Percentiles rank a stretch among this genome's conserved stretches.
phyloP scores from a whole-genome alignment of 2,329 filamentous ascomycete species.

The Raffaelea albimanens region DNA sequence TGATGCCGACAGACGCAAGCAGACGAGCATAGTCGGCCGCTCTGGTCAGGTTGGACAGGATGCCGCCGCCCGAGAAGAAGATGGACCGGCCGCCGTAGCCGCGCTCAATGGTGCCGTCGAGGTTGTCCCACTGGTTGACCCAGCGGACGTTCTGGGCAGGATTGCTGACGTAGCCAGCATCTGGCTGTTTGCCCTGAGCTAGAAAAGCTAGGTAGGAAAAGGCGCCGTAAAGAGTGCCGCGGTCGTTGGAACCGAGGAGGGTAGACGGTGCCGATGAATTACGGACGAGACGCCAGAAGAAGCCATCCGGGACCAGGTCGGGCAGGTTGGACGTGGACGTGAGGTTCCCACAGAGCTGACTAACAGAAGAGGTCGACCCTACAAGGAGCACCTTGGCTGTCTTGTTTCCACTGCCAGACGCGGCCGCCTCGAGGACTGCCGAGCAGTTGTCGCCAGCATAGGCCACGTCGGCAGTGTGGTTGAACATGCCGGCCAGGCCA shows the following conservation, averaged over 20 bases:
- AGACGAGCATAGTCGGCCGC: slow-evolving; percentile 55
- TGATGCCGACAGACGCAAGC: slow-evolving; percentile 56
- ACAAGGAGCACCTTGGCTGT: slow-evolving; percentile 29
- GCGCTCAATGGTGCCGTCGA: slow-evolving; percentile 57
- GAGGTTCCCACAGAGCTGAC: slow-evolving; percentile 9
- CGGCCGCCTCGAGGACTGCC: no score
- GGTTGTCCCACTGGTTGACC: slow-evolving; percentile 67
- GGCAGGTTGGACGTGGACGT: slow-evolving; percentile 25
- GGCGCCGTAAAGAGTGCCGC: slow-evolving; percentile 58
- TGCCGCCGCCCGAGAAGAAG: slow-evolving; percentile 51
- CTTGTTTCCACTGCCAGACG: slow-evolving; percentile 1
- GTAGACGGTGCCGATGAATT: slow-evolving; percentile 26
- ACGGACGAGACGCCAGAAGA: slow-evolving; percentile 27
- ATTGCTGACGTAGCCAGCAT: slow-evolving; percentile 38
- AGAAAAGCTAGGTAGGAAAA: slow-evolving; percentile 60
- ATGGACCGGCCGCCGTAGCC: slow-evolving; percentile 61
- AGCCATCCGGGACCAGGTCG: slow-evolving; percentile 14
- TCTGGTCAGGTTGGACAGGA: slow-evolving; percentile 50
- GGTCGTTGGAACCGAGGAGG: slow-evolving; percentile 57
- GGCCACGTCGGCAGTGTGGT: slow-evolving; percentile 29
- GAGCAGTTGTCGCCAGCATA: neutral
- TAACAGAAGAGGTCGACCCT: slow-evolving; percentile 25
- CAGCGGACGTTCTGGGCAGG: slow-evolving; percentile 55
- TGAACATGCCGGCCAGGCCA: slow-evolving; percentile 48
- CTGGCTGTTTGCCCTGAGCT: slow-evolving; percentile 46